phyloP scores from a whole-genome alignment of 2,329 filamentous ascomycete genomes.

The Aureobasidium namibiae region DNA sequence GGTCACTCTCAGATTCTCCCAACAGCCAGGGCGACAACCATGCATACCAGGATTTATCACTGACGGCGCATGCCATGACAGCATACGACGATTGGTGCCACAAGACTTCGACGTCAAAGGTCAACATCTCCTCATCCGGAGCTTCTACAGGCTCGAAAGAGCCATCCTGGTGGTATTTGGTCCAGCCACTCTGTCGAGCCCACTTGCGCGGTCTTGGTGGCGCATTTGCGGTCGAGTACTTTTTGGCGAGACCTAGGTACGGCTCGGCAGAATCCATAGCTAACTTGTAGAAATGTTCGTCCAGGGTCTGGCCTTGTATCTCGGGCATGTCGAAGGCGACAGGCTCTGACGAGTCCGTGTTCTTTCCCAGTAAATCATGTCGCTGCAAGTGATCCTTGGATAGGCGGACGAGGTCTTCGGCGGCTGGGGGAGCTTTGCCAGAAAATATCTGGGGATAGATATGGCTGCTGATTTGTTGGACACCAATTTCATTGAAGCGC shows the following conservation, averaged over 20 bases:
- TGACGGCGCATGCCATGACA: constrained; percentile 92
- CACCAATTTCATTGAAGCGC: constrained; percentile 84
- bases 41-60: constrained; percentile 87
- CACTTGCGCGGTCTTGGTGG: constrained; percentile 62
- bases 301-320: constrained; percentile 70
- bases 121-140: constrained; percentile 73
- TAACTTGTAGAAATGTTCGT: constrained; percentile 89
- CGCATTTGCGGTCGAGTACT: constrained; percentile 56
- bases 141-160: constrained; percentile 62
- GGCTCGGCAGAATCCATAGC: constrained; percentile 83
- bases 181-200: constrained; percentile 80
- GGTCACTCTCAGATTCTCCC: constrained; percentile 66
- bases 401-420: constrained; percentile 65
- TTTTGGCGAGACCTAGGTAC: constrained; percentile 65
- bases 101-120: constrained; percentile 95
- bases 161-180: constrained; percentile 76
- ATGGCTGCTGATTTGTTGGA: constrained; percentile 83
- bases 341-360: constrained; percentile 63
- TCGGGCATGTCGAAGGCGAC: constrained; percentile 79
- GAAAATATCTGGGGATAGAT: constrained; percentile 79
- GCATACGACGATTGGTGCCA: constrained; percentile 89
- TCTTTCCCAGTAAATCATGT: constrained; percentile 86
- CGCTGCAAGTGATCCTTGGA: constrained; percentile 73
- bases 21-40: constrained; percentile 96
- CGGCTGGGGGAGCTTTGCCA: constrained; percentile 36